Percentiles rank a stretch among this genome's conserved stretches.
These are phyloP conservation scores for Amniculicola lignicola DNA, from an alignment of 495 filamentous ascomycete genomes.

Conservation along the genomic window DNA sequence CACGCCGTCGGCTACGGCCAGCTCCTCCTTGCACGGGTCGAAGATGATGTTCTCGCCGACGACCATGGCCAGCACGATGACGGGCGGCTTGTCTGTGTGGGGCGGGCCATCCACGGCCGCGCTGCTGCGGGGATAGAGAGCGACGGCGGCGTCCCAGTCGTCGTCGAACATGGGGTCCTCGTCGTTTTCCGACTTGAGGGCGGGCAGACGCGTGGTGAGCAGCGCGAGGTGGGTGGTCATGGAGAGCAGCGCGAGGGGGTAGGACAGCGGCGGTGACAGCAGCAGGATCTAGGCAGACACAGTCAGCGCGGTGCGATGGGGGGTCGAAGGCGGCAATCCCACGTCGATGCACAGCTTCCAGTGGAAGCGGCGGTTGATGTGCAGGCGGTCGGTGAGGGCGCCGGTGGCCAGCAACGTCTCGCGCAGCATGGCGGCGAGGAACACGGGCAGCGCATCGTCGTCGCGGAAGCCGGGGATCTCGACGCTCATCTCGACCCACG, in stretches of 20 bases:
- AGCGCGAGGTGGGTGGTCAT: conserved; percentile 96
- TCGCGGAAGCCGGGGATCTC: conserved; percentile 85
- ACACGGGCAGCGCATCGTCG: conserved; percentile 86
- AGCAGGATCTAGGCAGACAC: conserved; percentile 68
- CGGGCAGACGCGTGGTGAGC: conserved; percentile 77
- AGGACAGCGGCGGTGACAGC: conserved; percentile 85
- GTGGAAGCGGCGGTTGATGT: conserved; percentile 86
- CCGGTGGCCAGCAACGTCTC: conserved; percentile 80
- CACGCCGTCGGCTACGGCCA: conserved; percentile 84
- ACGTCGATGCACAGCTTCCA: conserved; percentile 97
- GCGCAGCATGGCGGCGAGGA: conserved; percentile 79
- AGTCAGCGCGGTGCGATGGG: background rate
- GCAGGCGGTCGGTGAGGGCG: conserved; percentile 64
- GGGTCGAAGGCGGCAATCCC: conserved; percentile 39
- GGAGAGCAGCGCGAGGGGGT: conserved; percentile 87
- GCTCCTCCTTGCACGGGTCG: conserved; percentile 84
- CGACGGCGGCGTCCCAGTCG: conserved; percentile 82
- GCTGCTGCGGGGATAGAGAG: conserved; percentile 63
- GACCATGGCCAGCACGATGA: conserved; percentile 84
- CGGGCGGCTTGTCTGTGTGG: conserved; percentile 56
- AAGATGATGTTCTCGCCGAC: conserved; percentile 89
- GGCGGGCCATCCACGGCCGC: background rate
- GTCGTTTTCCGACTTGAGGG: conserved; percentile 75
- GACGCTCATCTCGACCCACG: conserved; percentile 79
- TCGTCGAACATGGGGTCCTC: conserved; percentile 98